A percentile compares a stretch with the other conserved stretches of the same genome.
phyloP scores from a whole-genome alignment of 2,329 filamentous ascomycete species.

The Microsporum ferrugineum region DNA sequence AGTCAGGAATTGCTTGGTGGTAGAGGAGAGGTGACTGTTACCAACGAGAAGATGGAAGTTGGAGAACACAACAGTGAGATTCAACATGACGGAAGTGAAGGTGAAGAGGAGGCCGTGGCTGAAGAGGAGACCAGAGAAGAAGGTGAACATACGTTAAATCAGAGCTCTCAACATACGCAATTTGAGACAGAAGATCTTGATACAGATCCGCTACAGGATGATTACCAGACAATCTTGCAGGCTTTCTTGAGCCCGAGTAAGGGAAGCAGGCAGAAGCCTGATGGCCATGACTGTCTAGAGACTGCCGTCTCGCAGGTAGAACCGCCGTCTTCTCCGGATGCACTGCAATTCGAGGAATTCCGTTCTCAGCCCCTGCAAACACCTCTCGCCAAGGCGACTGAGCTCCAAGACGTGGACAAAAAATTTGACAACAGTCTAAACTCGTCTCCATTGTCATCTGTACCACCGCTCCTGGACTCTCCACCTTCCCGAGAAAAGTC shows the following conservation, averaged over 20 bases:
- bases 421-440: conserved; percentile 14
- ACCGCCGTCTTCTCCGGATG: conserved; percentile 28
- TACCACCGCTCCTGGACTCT: conserved; percentile 17
- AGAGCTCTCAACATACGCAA: not conserved
- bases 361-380: conserved; percentile 5
- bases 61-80: not conserved
- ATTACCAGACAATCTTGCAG: not conserved
- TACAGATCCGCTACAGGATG: not conserved
- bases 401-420: not conserved
- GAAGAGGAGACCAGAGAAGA: not conserved
- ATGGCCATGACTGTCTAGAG: not conserved
- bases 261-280: not conserved
- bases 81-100: not conserved
- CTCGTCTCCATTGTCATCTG: conserved; percentile 29
- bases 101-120: not conserved
- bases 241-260: not conserved
- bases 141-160: not conserved
- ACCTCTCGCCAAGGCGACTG: conserved; percentile 4
- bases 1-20: conserved; percentile 17
- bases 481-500: not conserved
- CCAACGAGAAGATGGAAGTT: not conserved
- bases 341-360: conserved; percentile 23
- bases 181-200: not conserved
- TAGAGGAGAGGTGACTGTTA: not conserved
- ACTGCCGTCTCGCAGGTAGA: not conserved